phyloP scores from a whole-genome alignment of 2,329 filamentous ascomycete species.

The Stachybotrys elegans region DNA sequence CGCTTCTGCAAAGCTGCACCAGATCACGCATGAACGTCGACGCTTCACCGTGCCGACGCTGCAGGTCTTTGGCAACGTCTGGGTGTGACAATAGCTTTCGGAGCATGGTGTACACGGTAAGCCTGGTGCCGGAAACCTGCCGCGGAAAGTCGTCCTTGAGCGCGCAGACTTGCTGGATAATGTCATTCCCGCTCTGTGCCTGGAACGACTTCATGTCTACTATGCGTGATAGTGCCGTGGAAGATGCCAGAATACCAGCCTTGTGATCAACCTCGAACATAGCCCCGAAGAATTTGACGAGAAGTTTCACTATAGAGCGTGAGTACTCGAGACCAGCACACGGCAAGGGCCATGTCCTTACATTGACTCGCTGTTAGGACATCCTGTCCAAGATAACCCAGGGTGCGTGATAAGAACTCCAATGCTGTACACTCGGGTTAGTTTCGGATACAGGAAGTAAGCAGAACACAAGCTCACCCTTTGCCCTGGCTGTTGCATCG shows the following conservation, averaged over 20 bases:
- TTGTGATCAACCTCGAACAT: slow-evolving; percentile 57
- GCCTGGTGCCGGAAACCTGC: slow-evolving; percentile 45
- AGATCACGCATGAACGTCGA: slow-evolving; percentile 44
- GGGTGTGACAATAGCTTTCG: slow-evolving; percentile 36
- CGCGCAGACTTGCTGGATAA: slow-evolving; percentile 43
- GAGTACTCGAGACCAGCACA: too few relatives aligned
- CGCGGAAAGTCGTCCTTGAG: slow-evolving; percentile 53
- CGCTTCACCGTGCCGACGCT: slow-evolving; percentile 36
- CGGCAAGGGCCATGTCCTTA: too few relatives aligned
- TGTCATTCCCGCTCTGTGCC: slow-evolving; percentile 39
- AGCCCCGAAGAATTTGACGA: slow-evolving; percentile 51
- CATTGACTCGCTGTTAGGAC: slow-evolving; percentile 46
- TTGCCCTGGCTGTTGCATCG: slow-evolving; percentile 50
- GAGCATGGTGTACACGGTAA: slow-evolving; percentile 47
- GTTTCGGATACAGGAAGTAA: background rate
- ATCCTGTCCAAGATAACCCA: slow-evolving; percentile 41
- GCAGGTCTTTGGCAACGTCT: slow-evolving; percentile 37
- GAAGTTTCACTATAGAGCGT: slow-evolving; percentile 37
- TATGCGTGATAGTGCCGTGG: slow-evolving; percentile 46
- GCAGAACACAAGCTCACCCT: slow-evolving; percentile 29
- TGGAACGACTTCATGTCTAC: slow-evolving; percentile 47
- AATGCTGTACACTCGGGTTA: slow-evolving; percentile 33
- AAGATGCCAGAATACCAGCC: slow-evolving; percentile 51
- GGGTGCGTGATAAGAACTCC: slow-evolving; percentile 50
- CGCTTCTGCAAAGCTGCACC: slow-evolving; percentile 45